These are phyloP conservation scores for Microcos paniculata DNA, from an alignment of 345 rosid genomes.

Conservation along the genomic window DNA sequence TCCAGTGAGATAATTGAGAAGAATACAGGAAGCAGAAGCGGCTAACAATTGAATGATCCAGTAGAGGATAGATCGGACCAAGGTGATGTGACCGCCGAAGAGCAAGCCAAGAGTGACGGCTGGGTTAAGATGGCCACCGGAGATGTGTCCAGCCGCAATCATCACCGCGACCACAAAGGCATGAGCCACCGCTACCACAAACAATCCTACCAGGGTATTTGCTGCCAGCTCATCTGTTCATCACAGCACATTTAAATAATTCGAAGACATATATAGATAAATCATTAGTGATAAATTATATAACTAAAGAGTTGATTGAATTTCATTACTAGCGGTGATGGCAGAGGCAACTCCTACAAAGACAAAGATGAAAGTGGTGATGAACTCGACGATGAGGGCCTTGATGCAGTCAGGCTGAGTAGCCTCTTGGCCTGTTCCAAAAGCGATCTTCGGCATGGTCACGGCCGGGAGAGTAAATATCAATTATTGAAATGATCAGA, in stretches of 20 bases:
- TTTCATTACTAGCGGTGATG: slow-evolving; percentile 60
- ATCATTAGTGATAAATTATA: not conserved
- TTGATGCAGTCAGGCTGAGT: slow-evolving; percentile 67
- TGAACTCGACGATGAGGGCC: slow-evolving; percentile 78
- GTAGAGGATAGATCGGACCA: slow-evolving; percentile 69
- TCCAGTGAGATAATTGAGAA: slow-evolving; percentile 84
- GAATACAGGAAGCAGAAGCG: slow-evolving; percentile 70
- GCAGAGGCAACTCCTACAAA: slow-evolving; percentile 85
- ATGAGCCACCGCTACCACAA: slow-evolving; percentile 78
- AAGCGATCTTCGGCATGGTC: slow-evolving; percentile 64
- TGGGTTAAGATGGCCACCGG: slow-evolving; percentile 95
- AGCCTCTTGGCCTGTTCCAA: slow-evolving; percentile 59
- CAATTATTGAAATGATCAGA: too few species aligned
- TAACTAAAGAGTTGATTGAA: too few species aligned
- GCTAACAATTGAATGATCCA: slow-evolving; percentile 78
- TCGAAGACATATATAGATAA: too few species aligned
- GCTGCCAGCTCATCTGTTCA: slow-evolving; percentile 50
- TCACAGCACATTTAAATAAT: not conserved
- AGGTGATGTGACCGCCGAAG: slow-evolving; percentile 71
- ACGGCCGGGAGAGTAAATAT: not conserved
- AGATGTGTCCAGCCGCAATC: slow-evolving; percentile 87
- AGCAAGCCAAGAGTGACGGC: slow-evolving; percentile 87
- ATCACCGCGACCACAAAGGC: slow-evolving; percentile 81
- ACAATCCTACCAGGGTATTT: slow-evolving; percentile 52
- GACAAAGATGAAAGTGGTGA: slow-evolving; percentile 83